Conservation (phyloP, 305 asterid genomes). For the Andrographis paniculata region DNA sequence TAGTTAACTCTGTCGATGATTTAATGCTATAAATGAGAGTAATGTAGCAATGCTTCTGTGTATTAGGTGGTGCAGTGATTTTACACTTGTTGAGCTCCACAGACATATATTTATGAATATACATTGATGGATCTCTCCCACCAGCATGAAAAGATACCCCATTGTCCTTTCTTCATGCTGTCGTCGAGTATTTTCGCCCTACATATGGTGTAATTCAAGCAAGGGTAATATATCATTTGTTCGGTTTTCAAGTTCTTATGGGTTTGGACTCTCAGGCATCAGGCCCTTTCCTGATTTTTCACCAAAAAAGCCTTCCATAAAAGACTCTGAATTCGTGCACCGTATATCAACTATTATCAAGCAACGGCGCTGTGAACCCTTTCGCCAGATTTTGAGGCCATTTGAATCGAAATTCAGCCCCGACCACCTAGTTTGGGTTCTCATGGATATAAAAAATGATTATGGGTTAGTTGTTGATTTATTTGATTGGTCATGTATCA, state of each 20-base stretch:
- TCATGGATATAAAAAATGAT: slow-evolving; percentile 61
- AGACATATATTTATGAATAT: slow-evolving; percentile 20
- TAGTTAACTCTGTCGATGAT: slow-evolving; percentile 2
- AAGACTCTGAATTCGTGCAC: slow-evolving; percentile 65
- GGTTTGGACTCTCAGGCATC: slow-evolving; percentile 23
- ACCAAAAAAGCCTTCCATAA: slow-evolving; percentile 63
- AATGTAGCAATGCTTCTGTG: slow-evolving; percentile 2
- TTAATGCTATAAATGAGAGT: background rate
- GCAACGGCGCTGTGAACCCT: slow-evolving; percentile 60
- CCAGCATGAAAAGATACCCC: slow-evolving; percentile 64
- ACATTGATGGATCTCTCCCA: slow-evolving; percentile 42
- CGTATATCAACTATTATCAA: slow-evolving; percentile 58
- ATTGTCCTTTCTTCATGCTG: slow-evolving; percentile 26
- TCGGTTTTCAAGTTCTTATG: slow-evolving; percentile 28
- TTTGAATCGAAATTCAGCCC: slow-evolving; percentile 67
- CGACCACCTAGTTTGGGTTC: slow-evolving; percentile 84
- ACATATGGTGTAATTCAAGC: slow-evolving; percentile 22
- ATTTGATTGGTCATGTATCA: slow-evolving; percentile 68
- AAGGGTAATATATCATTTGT: slow-evolving; percentile 25
- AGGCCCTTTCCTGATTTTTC: slow-evolving; percentile 84
- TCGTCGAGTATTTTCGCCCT: slow-evolving; percentile 27
- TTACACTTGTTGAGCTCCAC: slow-evolving; percentile 19
- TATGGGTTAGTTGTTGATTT: slow-evolving; percentile 55
- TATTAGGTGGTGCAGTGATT: slow-evolving; percentile 33
- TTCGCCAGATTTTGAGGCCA: slow-evolving; percentile 46